Percentiles rank a stretch among this genome's conserved stretches.
Evolutionary conservation across 495 filamentous ascomycete genomes (phyloP).

Genomic region (Aspergillus kassunensis): DNA sequence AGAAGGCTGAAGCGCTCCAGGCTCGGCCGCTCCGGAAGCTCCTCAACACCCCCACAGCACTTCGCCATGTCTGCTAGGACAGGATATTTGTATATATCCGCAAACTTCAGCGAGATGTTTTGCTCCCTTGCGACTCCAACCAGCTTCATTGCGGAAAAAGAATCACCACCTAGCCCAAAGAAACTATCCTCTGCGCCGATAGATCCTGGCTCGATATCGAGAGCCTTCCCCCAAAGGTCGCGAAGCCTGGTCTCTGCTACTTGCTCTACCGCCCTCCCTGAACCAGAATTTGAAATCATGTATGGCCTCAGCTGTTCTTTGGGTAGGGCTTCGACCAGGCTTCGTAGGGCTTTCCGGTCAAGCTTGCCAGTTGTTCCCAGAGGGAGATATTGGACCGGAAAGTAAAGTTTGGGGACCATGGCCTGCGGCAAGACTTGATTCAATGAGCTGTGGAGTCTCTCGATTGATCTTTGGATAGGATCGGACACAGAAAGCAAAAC

Average conservation of each 20-base stretch:
- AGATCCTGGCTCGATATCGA: conserved; percentile 36
- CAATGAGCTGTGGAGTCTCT: conserved; percentile 32
- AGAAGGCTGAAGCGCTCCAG: conserved; percentile 47
- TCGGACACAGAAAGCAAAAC: conserved; percentile 34
- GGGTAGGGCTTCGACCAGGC: conserved; percentile 33
- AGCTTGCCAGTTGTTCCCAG: conserved; percentile 56
- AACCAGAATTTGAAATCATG: conserved; percentile 30
- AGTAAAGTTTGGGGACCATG: conserved; percentile 62
- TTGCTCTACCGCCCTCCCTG: conserved; percentile 22
- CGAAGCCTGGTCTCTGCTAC: conserved; percentile 32
- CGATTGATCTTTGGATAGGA: conserved; percentile 26
- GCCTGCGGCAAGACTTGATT: conserved; percentile 40
- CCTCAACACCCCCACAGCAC: conserved; percentile 17
- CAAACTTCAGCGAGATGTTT: conserved; percentile 45
- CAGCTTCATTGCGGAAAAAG: conserved; percentile 53
- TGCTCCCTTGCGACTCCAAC: conserved; percentile 43
- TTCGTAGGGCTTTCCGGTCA: conserved; percentile 54
- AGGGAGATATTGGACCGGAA: conserved; percentile 54
- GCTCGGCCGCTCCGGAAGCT: conserved; percentile 3
- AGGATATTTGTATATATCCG: conserved; percentile 47
- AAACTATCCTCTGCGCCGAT: conserved; percentile 47
- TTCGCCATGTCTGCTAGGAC: conserved; percentile 46
- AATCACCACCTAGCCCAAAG: conserved; percentile 53
- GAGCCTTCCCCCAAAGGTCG: conserved; percentile 24
- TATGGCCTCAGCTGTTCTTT: conserved; percentile 41